Evolutionary conservation across 2,329 filamentous ascomycete species (phyloP).

Genomic region (Pseudocercospora eumusae): DNA sequence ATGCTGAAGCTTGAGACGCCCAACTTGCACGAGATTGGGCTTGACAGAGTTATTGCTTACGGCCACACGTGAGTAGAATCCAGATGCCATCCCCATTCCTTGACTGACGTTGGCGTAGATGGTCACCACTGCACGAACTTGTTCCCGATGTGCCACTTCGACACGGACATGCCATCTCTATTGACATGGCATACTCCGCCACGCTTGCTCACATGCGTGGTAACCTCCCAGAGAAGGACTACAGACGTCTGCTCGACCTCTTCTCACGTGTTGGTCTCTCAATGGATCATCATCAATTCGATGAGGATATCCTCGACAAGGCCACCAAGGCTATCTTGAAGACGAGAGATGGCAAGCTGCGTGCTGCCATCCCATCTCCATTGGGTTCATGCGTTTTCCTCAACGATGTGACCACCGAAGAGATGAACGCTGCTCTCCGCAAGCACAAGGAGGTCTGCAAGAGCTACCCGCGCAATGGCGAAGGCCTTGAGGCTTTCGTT

Average conservation of each 20-base stretch:
- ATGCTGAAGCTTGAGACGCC: conserved; percentile 74
- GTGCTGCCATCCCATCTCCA: conserved; percentile 68
- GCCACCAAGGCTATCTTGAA: conserved; percentile 69
- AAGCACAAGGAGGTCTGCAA: conserved; percentile 66
- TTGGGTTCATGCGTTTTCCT: conserved; percentile 68
- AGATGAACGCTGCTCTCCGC: conserved; percentile 62
- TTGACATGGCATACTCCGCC: conserved; percentile 74
- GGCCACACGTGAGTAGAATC: conserved; percentile 59
- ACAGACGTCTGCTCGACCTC: conserved; percentile 63
- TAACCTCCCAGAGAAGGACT: conserved; percentile 61
- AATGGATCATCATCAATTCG: conserved; percentile 70
- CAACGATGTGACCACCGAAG: conserved; percentile 64
- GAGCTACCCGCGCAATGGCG: conserved; percentile 63
- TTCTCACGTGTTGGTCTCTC: conserved; percentile 71
- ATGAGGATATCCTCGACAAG: conserved; percentile 64
- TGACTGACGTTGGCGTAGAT: conserved; percentile 45
- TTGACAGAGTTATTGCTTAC: conserved; percentile 72
- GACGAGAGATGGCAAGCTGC: conserved; percentile 68
- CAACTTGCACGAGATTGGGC: conserved; percentile 71
- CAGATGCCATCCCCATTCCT: conserved; percentile 11
- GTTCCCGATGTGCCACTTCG: conserved; percentile 67
- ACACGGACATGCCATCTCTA: conserved; percentile 72
- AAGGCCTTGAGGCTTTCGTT: conserved; percentile 68
- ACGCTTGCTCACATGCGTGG: conserved; percentile 66
- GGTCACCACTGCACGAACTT: conserved; percentile 72